These are phyloP conservation scores for Pseudomassariella vexata DNA, from an alignment of 2,329 filamentous ascomycete genomes.

Conservation along the genomic window DNA sequence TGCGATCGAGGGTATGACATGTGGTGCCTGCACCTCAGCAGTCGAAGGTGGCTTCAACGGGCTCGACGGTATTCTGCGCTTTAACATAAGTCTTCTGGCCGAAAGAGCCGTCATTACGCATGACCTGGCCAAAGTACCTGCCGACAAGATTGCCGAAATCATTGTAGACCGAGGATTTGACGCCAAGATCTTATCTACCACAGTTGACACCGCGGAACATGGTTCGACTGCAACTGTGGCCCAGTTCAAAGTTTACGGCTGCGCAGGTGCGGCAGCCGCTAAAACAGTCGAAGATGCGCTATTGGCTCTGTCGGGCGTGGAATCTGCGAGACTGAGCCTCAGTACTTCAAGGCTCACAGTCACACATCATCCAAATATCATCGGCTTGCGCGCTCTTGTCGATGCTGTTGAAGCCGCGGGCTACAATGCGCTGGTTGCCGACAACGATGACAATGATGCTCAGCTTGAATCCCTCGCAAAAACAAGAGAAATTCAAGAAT, in stretches of 20 bases:
- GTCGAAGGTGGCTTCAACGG: constrained; percentile 77
- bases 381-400: constrained; percentile 78
- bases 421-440: constrained; percentile 83
- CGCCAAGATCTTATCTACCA: constrained; percentile 73
- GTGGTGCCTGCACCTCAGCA: constrained; percentile 90
- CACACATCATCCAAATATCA: constrained; percentile 62
- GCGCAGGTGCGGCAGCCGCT: constrained; percentile 66
- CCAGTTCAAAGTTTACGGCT: constrained; percentile 80
- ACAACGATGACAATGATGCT: constrained; percentile 92
- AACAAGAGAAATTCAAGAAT: constrained; percentile 92
- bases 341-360: constrained; percentile 70
- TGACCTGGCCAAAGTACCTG: constrained; percentile 62
- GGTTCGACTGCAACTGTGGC: constrained; percentile 54
- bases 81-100: constrained; percentile 91
- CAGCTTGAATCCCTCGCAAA: constrained; percentile 95
- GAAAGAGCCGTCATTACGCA: constrained; percentile 88
- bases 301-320: constrained; percentile 61
- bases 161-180: constrained; percentile 91
- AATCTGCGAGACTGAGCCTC: constrained; percentile 67
- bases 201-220: constrained; percentile 50
- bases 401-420: constrained; percentile 76
- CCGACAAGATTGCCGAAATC: constrained; percentile 71
- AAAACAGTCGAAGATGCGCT: constrained; percentile 65
- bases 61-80: constrained; percentile 73
- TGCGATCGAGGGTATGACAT: constrained; percentile 94